Evolutionary conservation across 208 protist species (phyloP).

Genomic region (Trypanosoma melophagium): DNA sequence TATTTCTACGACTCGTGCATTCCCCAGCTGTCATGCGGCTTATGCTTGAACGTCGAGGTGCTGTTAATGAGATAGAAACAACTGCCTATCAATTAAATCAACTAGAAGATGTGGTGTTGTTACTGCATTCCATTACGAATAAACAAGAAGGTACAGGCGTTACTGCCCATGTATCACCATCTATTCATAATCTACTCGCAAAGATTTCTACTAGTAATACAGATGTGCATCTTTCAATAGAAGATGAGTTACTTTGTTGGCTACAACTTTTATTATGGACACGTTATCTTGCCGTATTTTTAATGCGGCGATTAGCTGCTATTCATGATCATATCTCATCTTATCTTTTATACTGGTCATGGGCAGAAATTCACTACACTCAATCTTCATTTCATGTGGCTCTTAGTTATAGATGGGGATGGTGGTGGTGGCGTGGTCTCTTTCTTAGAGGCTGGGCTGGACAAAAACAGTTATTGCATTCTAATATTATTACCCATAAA

Average conservation of each 20-base stretch:
- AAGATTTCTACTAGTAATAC: background rate
- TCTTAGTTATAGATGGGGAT: conserved; percentile 24
- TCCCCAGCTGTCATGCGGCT: conserved; percentile 36
- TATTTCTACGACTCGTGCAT: conserved; percentile 46
- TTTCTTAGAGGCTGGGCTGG: conserved; percentile 25
- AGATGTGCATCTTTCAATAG: background rate
- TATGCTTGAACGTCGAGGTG: conserved; percentile 29
- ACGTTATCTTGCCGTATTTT: conserved; percentile 44
- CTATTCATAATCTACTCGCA: background rate
- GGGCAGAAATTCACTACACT: conserved; percentile 50
- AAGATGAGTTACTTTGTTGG: conserved; percentile 50
- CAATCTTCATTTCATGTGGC: conserved; percentile 46
- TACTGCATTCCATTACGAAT: conserved; percentile 15
- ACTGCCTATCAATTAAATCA: conserved; percentile 30
- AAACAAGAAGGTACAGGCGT: background rate
- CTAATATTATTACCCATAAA: conserved; percentile 43
- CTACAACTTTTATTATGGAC: conserved; percentile 59
- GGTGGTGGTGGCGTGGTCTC: conserved; percentile 41
- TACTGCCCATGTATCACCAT: background rate
- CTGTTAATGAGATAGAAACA: conserved; percentile 38
- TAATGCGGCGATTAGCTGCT: conserved; percentile 51
- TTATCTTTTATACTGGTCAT: conserved; percentile 73
- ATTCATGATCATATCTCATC: conserved; percentile 59
- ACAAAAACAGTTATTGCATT: conserved; percentile 27
- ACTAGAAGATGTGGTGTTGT: conserved; percentile 35